phyloP scores from a whole-genome alignment of 495 filamentous ascomycete genomes.

The Talaromyces liani region DNA sequence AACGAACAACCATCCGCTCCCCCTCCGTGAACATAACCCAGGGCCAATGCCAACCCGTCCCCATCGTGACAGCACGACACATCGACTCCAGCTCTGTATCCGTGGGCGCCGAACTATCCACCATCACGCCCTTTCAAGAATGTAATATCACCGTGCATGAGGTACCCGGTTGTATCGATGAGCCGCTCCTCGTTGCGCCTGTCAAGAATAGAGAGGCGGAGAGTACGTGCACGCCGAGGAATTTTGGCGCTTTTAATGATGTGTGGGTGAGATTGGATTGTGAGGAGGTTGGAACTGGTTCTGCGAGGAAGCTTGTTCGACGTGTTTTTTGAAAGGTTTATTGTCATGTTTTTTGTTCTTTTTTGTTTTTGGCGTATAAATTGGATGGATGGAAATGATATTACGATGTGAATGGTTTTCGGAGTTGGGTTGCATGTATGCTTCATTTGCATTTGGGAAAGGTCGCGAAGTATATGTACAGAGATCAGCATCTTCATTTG shows the following conservation, averaged over 20 bases:
- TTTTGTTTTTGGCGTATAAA: not conserved
- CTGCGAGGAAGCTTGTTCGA: not conserved
- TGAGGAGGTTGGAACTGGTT: constrained; percentile 8
- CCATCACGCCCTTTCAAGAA: constrained; percentile 12
- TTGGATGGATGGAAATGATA: not conserved
- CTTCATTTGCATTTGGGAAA: not conserved
- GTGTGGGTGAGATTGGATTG: constrained; percentile 31
- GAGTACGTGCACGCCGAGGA: constrained; percentile 21
- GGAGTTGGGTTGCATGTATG: constrained; percentile 16
- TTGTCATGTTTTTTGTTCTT: not conserved
- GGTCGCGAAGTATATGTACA: not conserved
- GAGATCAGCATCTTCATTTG: not conserved
- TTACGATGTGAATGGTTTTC: constrained; percentile 12
- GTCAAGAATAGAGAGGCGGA: constrained; percentile 18
- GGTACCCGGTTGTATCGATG: constrained; percentile 26
- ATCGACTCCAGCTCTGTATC: constrained; percentile 24
- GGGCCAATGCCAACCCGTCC: constrained; percentile 23
- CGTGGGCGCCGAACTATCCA: constrained; percentile 23
- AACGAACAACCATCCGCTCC: constrained; percentile 14
- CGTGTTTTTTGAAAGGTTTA: not conserved
- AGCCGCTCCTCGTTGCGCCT: constrained; percentile 20
- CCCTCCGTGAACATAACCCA: constrained; percentile 19
- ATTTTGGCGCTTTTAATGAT: constrained; percentile 21
- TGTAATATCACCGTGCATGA: constrained; percentile 35
- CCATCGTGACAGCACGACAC: constrained; percentile 21